Percentiles rank a stretch among this genome's conserved stretches.
Evolutionary conservation across 495 filamentous ascomycete species (phyloP).

Genomic region (Penicillium lagena): DNA sequence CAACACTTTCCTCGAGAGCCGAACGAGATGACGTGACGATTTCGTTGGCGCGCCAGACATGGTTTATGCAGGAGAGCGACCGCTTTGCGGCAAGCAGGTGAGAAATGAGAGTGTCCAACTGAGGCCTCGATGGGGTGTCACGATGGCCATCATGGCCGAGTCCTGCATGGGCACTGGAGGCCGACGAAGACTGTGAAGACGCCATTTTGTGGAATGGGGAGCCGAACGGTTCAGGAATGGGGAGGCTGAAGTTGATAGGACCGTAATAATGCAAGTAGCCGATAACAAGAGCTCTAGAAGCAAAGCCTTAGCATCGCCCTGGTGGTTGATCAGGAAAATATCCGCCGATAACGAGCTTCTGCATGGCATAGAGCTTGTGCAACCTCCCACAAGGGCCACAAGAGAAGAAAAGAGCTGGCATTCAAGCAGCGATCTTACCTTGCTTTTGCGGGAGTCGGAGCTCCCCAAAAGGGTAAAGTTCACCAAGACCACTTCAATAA

Average conservation of each 20-base stretch:
- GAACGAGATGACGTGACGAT: conserved; percentile 71
- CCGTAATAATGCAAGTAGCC: too few relatives aligned
- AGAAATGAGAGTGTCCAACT: conserved; percentile 66
- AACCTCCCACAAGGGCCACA: too few relatives aligned
- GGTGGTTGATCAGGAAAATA: too few relatives aligned
- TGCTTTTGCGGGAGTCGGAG: too few relatives aligned
- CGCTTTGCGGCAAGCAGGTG: conserved; percentile 86
- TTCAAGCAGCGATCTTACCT: too few relatives aligned
- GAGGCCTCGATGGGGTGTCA: conserved; percentile 13
- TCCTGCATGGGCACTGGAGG: conserved; percentile 9
- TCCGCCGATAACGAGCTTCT: too few relatives aligned
- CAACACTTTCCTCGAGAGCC: conserved; percentile 72
- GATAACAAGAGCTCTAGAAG: too few relatives aligned
- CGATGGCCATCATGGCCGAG: background rate
- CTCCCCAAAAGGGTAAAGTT: too few relatives aligned
- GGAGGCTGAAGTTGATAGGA: background rate
- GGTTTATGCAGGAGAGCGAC: conserved; percentile 76
- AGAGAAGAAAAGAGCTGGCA: too few relatives aligned
- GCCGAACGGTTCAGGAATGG: background rate
- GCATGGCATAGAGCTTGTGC: too few relatives aligned
- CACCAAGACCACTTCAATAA: too few relatives aligned
- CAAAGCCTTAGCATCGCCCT: too few relatives aligned
- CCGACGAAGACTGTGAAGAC: conserved; percentile 24
- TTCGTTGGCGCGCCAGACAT: conserved; percentile 83
- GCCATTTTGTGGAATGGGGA: conserved; percentile 17